phyloP scores from a whole-genome alignment of 2,329 filamentous ascomycete species.

The Stagonosporopsis tanaceti region DNA sequence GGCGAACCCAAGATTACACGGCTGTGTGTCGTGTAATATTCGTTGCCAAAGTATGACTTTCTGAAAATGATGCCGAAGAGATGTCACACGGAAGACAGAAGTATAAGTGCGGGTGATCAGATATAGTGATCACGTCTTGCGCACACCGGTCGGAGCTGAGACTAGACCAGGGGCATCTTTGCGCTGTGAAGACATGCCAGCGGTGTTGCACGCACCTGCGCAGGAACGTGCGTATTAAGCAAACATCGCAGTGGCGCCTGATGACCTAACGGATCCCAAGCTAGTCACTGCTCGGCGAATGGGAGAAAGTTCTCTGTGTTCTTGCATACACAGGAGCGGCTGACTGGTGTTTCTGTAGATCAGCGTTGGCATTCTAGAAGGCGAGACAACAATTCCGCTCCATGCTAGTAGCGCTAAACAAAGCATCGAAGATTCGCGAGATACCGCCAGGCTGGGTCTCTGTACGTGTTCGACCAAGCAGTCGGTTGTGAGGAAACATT shows the following conservation, averaged over 20 bases:
- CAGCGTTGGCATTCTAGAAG: neutral
- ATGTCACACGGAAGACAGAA: conserved; percentile 32
- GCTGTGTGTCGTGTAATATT: neutral
- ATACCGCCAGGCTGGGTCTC: neutral
- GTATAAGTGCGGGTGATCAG: conserved; percentile 20
- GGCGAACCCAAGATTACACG: neutral
- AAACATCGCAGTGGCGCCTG: neutral
- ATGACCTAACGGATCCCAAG: neutral
- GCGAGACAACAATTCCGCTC: neutral
- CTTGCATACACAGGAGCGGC: too few relatives aligned
- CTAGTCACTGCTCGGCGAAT: neutral
- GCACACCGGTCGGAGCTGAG: conserved; percentile 31
- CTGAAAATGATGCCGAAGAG: conserved; percentile 8
- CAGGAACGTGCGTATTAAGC: conserved; percentile 2
- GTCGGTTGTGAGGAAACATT: neutral
- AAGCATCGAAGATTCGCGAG: neutral
- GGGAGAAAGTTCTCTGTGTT: neutral
- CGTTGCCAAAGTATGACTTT: neutral
- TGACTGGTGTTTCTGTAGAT: neutral
- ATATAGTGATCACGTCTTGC: conserved; percentile 33
- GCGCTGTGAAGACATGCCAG: conserved; percentile 14
- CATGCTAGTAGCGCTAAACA: neutral
- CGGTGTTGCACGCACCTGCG: conserved; percentile 18
- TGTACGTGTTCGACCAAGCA: neutral
- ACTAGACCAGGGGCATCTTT: conserved; percentile 26